These are phyloP conservation scores for Uncinocarpus reesii DNA, from an alignment of 2,329 filamentous ascomycete species.

Conservation along the genomic window DNA sequence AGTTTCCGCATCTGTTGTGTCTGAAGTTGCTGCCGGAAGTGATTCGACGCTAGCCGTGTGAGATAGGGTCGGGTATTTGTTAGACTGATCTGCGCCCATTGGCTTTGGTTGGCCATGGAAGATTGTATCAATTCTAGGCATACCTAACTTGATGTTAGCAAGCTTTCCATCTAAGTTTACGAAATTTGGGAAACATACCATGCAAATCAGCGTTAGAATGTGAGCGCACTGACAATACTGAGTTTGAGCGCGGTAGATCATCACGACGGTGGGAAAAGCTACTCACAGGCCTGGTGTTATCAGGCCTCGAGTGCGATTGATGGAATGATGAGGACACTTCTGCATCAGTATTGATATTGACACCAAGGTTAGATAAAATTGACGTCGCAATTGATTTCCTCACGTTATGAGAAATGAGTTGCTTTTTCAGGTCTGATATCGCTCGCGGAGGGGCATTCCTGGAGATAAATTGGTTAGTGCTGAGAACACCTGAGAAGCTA, in stretches of 20 bases:
- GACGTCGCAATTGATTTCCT: slow-evolving; percentile 74
- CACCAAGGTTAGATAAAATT: slow-evolving; percentile 64
- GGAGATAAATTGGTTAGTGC: neutral
- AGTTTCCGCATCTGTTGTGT: slow-evolving; percentile 49
- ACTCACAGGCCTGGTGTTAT: slow-evolving; percentile 20
- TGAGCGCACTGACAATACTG: slow-evolving; percentile 17
- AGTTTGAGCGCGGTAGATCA: slow-evolving; percentile 22
- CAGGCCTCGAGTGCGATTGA: slow-evolving; percentile 18
- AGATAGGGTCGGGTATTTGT: slow-evolving; percentile 12
- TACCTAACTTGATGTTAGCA: slow-evolving; percentile 6
- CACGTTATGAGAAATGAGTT: slow-evolving; percentile 74
- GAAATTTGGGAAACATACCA: slow-evolving; percentile 12
- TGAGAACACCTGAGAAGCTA: neutral
- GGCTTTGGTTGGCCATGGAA: slow-evolving; percentile 5
- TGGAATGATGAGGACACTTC: slow-evolving; percentile 20
- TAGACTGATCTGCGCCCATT: slow-evolving; percentile 10
- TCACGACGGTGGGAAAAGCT: slow-evolving; percentile 22
- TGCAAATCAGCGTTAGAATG: slow-evolving; percentile 14
- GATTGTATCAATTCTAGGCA: slow-evolving; percentile 7
- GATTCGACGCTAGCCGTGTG: slow-evolving; percentile 17
- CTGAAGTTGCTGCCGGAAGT: slow-evolving; percentile 10
- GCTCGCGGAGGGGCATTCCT: slow-evolving; percentile 70
- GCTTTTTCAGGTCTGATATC: slow-evolving; percentile 79
- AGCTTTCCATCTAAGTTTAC: neutral
- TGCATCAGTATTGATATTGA: slow-evolving; percentile 32